These are phyloP conservation scores for Asterochloris erici DNA, from an alignment of 139 green algal species.

Conservation along the genomic window DNA sequence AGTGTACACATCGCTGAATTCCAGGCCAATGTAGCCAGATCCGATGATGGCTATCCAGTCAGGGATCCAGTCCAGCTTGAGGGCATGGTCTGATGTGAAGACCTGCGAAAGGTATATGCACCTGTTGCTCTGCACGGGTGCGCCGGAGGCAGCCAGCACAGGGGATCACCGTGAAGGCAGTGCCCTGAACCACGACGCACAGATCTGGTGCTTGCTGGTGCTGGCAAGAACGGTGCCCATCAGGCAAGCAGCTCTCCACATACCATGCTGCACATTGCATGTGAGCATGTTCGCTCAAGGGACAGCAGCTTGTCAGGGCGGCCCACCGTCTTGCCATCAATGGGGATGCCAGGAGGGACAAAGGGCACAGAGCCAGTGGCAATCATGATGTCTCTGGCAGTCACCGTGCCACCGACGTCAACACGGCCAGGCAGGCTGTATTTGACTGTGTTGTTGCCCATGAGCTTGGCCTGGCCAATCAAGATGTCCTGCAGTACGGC, in stretches of 20 bases:
- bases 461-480: slow-evolving; percentile 81
- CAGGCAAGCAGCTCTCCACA: no score
- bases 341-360: slow-evolving; percentile 94
- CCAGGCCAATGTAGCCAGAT: slow-evolving; percentile 97
- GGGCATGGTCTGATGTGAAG: slow-evolving; percentile 96
- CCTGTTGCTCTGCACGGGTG: no score
- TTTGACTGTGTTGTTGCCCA: slow-evolving; percentile 76
- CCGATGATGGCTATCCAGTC: slow-evolving; percentile 99
- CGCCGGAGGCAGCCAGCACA: no score
- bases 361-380: slow-evolving; percentile 96
- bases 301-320: neutral
- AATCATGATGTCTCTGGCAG: slow-evolving; percentile 94
- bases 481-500: slow-evolving; percentile 81
- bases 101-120: slow-evolving; percentile 34
- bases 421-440: slow-evolving; percentile 87
- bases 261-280: no score
- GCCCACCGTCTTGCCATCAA: slow-evolving; percentile 96
- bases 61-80: slow-evolving; percentile 98
- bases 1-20: slow-evolving; percentile 99
- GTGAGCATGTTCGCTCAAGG: neutral
- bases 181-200: no score
- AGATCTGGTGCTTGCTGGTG: no score
- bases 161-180: no score
- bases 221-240: no score
- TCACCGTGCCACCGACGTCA: slow-evolving; percentile 88